These are phyloP conservation scores for Naganishia cerealis DNA, from an alignment of 1,284 basidiomycete genomes.

Conservation along the genomic window DNA sequence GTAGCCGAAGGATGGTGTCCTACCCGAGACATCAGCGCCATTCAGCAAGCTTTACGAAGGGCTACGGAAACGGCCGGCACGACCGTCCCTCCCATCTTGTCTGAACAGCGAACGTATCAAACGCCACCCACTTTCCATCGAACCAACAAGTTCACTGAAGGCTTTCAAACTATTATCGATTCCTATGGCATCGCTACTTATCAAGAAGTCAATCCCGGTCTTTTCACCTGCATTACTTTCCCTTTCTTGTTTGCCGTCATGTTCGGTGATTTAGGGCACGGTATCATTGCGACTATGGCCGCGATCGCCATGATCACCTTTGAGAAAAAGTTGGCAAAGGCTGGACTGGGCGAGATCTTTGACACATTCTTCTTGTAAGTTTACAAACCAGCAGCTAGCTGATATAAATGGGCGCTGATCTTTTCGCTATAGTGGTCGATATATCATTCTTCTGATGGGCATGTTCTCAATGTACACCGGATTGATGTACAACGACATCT, in stretches of 20 bases:
- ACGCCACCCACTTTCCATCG: slow-evolving; percentile 93
- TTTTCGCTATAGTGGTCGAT: slow-evolving; percentile 70
- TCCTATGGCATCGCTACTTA: slow-evolving; percentile 93
- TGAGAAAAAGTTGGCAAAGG: slow-evolving; percentile 76
- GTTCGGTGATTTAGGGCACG: slow-evolving; percentile 99
- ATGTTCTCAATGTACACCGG: slow-evolving; percentile 93
- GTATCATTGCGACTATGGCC: slow-evolving; percentile 74
- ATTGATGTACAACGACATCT: slow-evolving; percentile 98
- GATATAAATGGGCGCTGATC: neutral
- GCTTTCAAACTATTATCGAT: slow-evolving; percentile 97
- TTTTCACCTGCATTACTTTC: slow-evolving; percentile 92
- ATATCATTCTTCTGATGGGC: slow-evolving; percentile 98
- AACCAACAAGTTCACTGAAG: slow-evolving; percentile 95
- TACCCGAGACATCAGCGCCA: slow-evolving; percentile 79
- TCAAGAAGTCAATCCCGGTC: slow-evolving; percentile 95
- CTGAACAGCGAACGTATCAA: slow-evolving; percentile 84
- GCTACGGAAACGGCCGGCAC: slow-evolving; percentile 97
- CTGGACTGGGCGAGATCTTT: slow-evolving; percentile 69
- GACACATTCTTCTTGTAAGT: slow-evolving; percentile 62
- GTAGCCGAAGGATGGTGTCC: slow-evolving; percentile 98
- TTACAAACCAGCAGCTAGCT: slow-evolving; percentile 26
- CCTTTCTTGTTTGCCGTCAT: slow-evolving; percentile 99
- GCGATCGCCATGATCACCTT: slow-evolving; percentile 81
- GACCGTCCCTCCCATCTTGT: slow-evolving; percentile 84
- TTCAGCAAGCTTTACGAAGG: slow-evolving; percentile 83